phyloP scores from a whole-genome alignment of 148 eudicot species.

The Tetragonia tetragonoides region DNA sequence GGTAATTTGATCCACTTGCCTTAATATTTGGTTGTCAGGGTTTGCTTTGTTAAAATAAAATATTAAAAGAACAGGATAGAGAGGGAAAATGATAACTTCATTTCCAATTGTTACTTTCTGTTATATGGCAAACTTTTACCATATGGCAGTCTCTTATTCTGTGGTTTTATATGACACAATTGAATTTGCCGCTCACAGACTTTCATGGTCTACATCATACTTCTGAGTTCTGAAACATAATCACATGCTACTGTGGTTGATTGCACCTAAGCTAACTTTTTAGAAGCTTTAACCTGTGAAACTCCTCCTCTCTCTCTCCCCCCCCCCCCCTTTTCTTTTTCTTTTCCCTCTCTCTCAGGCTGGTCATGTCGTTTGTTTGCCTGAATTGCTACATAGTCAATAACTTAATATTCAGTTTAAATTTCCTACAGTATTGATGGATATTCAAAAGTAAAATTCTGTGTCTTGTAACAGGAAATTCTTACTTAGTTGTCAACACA shows the following conservation, averaged over 20 bases:
- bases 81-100: neutral
- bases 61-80: neutral
- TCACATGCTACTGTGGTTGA: neutral
- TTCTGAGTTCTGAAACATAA: neutral
- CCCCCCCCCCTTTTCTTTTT: no score
- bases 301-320: neutral
- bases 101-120: neutral
- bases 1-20: conserved; percentile 35
- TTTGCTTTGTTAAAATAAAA: neutral
- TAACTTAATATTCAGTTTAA: no score
- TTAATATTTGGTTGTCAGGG: neutral
- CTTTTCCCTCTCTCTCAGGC: no score
- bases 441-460: neutral
- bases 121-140: neutral
- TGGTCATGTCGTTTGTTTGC: no score
- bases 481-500: conserved; percentile 36
- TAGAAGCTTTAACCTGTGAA: neutral
- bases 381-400: no score
- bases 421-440: neutral
- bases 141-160: neutral
- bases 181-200: neutral
- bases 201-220: neutral
- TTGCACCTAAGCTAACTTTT: neutral
- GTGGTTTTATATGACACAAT: neutral
- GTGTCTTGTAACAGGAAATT: conserved; percentile 49